A percentile compares a stretch with the other conserved stretches of the same genome.
Evolutionary conservation across 495 filamentous ascomycete genomes (phyloP).

Genomic region (Lophiostoma macrostomum): DNA sequence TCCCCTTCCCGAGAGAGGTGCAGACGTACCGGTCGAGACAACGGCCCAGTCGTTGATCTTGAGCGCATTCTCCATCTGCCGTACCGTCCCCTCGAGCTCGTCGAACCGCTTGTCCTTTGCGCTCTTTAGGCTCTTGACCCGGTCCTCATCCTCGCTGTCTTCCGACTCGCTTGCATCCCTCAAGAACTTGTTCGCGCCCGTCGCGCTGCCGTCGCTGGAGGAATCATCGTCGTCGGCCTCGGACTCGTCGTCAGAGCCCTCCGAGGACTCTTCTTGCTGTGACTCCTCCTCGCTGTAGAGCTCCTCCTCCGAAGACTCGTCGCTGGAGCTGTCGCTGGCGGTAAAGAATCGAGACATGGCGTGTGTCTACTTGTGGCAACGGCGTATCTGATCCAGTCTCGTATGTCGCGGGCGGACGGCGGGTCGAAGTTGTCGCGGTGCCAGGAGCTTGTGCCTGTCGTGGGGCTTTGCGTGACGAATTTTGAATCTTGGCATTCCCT

Average conservation of each 20-base stretch:
- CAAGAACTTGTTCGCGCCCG: conserved; percentile 74
- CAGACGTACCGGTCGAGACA: conserved; percentile 76
- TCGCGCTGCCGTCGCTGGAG: conserved; percentile 58
- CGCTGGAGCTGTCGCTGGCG: conserved; percentile 83
- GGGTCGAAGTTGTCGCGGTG: background rate
- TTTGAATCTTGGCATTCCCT: conserved; percentile 1
- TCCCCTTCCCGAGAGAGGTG: background rate
- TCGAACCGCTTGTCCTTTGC: conserved; percentile 96
- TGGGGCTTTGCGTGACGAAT: background rate
- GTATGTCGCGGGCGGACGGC: background rate
- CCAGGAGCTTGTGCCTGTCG: background rate
- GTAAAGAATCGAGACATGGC: conserved; percentile 97
- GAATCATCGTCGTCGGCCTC: conserved; percentile 45
- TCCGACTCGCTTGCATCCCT: conserved; percentile 56
- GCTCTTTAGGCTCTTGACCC: conserved; percentile 82
- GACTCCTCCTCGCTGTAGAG: conserved; percentile 71
- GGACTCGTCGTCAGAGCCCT: conserved; percentile 58
- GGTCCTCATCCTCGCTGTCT: conserved; percentile 78
- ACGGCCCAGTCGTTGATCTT: conserved; percentile 97
- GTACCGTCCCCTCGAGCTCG: conserved; percentile 85
- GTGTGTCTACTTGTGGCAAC: too few species aligned
- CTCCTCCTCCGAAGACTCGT: conserved; percentile 85
- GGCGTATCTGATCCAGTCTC: background rate
- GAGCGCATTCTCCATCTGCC: conserved; percentile 87
- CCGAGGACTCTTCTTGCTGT: conserved; percentile 16